These are phyloP conservation scores for Pleurotus eryngii DNA, from an alignment of 768 basidiomycete genomes.

Conservation along the genomic window DNA sequence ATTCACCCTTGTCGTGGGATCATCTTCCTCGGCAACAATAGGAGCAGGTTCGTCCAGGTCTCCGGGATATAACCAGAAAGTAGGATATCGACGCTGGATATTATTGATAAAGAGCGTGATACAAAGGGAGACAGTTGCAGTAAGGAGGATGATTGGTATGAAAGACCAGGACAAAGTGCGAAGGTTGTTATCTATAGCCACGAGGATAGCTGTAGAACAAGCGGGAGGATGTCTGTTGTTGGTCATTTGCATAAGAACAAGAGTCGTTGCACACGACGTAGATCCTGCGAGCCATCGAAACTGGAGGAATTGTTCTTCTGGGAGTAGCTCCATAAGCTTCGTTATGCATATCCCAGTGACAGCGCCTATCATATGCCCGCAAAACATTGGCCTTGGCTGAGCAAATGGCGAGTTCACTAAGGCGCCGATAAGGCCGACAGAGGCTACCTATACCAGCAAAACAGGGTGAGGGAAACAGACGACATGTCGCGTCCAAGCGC, in stretches of 20 bases:
- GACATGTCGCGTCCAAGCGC: conserved; percentile 14
- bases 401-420: conserved; percentile 49
- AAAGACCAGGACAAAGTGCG: conserved; percentile 48
- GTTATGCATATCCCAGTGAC: conserved; percentile 47
- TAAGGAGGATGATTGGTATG: conserved; percentile 48
- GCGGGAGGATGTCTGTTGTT: conserved; percentile 53
- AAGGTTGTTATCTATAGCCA: conserved; percentile 39
- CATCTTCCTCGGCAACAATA: neutral
- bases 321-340: conserved; percentile 46
- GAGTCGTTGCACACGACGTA: conserved; percentile 36
- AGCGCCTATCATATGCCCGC: conserved; percentile 50
- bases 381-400: conserved; percentile 48
- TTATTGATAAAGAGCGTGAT: conserved; percentile 49
- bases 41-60: neutral
- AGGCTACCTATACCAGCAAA: conserved; percentile 40
- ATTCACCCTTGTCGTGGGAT: neutral
- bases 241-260: conserved; percentile 51
- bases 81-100: conserved; percentile 46
- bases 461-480: neutral
- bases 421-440: conserved; percentile 52
- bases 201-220: conserved; percentile 51
- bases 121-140: conserved; percentile 37
- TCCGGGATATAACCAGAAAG: conserved; percentile 38
- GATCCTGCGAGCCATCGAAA: conserved; percentile 49
- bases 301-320: conserved; percentile 36